Percentiles rank a stretch among this genome's conserved stretches.
Conservation (phyloP, 371 early-diverging fungal genomes). For the Paraphysoderma sedebokerense region DNA sequence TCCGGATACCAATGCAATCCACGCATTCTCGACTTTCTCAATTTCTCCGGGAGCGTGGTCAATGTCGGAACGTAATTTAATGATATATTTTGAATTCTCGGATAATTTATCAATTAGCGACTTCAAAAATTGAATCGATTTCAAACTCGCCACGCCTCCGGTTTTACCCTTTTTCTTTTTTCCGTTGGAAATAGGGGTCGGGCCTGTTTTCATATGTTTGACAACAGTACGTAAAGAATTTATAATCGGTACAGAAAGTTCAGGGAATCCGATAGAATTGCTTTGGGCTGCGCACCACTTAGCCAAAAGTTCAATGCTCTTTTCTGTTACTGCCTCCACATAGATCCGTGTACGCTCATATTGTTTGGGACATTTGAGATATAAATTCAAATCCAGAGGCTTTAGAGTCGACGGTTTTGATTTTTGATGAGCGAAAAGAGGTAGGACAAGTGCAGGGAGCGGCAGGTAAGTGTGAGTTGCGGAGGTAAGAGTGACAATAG, state of each 20-base stretch:
- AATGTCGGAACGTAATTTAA: background rate
- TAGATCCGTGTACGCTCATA: slow-evolving; percentile 66
- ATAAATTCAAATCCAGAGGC: slow-evolving; percentile 55
- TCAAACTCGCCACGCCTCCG: no score
- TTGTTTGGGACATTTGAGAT: slow-evolving; percentile 54
- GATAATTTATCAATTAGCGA: background rate
- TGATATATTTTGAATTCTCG: background rate
- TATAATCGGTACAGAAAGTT: slow-evolving; percentile 57
- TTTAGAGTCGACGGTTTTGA: slow-evolving; percentile 52
- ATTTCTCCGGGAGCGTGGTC: background rate
- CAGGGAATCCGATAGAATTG: slow-evolving; percentile 73
- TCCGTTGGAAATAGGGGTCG: background rate
- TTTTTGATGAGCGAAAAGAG: slow-evolving; percentile 13
- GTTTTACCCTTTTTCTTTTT: no score
- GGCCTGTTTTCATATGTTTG: background rate
- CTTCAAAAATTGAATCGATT: background rate
- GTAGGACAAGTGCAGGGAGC: no score
- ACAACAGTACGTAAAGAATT: slow-evolving; percentile 22
- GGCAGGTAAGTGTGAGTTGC: slow-evolving; percentile 71
- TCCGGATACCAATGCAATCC: background rate
- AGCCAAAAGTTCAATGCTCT: slow-evolving; percentile 43
- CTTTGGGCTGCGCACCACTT: slow-evolving; percentile 50
- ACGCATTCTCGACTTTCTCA: background rate
- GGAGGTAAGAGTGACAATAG: slow-evolving; percentile 44
- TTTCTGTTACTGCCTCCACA: slow-evolving; percentile 56